phyloP scores from a whole-genome alignment of 495 filamentous ascomycete genomes.

The Penicillium waksmanii region DNA sequence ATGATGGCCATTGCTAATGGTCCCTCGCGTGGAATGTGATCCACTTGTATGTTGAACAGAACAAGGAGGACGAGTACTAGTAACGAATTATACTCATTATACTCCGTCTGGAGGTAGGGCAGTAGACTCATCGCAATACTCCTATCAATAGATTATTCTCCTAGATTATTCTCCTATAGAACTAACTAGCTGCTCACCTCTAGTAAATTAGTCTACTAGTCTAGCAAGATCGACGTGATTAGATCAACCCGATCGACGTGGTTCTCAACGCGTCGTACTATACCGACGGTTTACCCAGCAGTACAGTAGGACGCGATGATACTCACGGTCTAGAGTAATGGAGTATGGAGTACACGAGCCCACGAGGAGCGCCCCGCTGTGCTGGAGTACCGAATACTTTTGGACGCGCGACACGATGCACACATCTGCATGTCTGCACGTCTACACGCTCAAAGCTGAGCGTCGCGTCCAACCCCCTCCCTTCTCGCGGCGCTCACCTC shows the following conservation, averaged over 20 bases:
- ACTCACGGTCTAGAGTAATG: neutral
- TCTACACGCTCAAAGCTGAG: neutral
- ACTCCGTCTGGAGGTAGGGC: no score
- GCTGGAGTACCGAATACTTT: slow-evolving; percentile 11
- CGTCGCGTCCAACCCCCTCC: slow-evolving; percentile 7
- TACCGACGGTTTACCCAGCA: no score
- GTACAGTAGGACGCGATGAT: no score
- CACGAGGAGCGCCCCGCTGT: neutral
- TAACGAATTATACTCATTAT: no score
- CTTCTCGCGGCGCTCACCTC: neutral
- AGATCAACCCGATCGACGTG: neutral
- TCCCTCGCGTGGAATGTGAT: slow-evolving; percentile 3
- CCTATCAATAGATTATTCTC: neutral
- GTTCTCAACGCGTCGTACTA: neutral
- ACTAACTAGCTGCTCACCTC: no score
- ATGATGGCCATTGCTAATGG: neutral
- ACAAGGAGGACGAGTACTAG: no score
- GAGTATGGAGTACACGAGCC: neutral
- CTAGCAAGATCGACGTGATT: neutral
- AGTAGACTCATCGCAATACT: no score
- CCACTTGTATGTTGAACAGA: neutral
- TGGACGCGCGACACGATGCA: slow-evolving; percentile 17
- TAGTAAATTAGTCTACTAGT: neutral
- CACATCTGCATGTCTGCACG: slow-evolving; percentile 13
- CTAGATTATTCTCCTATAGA: no score